A percentile compares a stretch with the other conserved stretches of the same genome.
These are phyloP conservation scores for Gynostemma pentaphyllum DNA, from an alignment of 306 rosid genomes.

Conservation along the genomic window DNA sequence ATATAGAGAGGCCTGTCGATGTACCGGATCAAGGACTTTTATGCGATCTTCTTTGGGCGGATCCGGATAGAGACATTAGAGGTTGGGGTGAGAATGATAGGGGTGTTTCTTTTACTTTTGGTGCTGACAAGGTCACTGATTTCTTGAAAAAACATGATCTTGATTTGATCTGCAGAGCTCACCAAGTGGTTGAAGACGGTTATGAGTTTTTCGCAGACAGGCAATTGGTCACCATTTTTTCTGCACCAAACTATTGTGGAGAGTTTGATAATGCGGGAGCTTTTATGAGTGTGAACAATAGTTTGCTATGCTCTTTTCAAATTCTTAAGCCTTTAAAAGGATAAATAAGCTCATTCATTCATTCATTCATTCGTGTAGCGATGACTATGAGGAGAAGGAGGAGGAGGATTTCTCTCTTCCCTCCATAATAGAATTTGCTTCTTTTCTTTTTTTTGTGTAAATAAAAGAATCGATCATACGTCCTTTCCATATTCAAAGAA, in stretches of 20 bases:
- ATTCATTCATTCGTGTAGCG: too few relatives aligned
- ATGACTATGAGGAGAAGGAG: too few relatives aligned
- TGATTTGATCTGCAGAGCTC: slow-evolving; percentile 82
- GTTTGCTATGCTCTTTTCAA: slow-evolving; percentile 85
- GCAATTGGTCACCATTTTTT: slow-evolving; percentile 72
- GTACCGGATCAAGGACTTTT: slow-evolving; percentile 88
- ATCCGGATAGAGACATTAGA: slow-evolving; percentile 52
- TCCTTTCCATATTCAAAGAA: too few relatives aligned
- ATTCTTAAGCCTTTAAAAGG: slow-evolving; percentile 59
- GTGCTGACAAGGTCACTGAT: slow-evolving; percentile 59
- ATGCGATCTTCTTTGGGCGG: slow-evolving; percentile 88
- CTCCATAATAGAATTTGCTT: too few relatives aligned
- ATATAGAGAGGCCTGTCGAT: slow-evolving; percentile 62
- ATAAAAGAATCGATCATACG: too few relatives aligned
- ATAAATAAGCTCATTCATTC: too few relatives aligned
- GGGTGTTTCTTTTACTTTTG: slow-evolving; percentile 87
- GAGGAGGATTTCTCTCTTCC: too few relatives aligned
- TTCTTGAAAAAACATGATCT: slow-evolving; percentile 76
- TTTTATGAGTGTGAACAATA: slow-evolving; percentile 61
- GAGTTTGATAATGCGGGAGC: slow-evolving; percentile 95
- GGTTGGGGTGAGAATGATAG: slow-evolving; percentile 96
- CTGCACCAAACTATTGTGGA: slow-evolving; percentile 92
- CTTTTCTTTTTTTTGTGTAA: too few relatives aligned
- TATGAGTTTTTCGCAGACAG: slow-evolving; percentile 88
- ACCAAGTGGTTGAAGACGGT: slow-evolving; percentile 93